phyloP scores from a whole-genome alignment of 2,329 filamentous ascomycete species.

The Neofusicoccum sp. region DNA sequence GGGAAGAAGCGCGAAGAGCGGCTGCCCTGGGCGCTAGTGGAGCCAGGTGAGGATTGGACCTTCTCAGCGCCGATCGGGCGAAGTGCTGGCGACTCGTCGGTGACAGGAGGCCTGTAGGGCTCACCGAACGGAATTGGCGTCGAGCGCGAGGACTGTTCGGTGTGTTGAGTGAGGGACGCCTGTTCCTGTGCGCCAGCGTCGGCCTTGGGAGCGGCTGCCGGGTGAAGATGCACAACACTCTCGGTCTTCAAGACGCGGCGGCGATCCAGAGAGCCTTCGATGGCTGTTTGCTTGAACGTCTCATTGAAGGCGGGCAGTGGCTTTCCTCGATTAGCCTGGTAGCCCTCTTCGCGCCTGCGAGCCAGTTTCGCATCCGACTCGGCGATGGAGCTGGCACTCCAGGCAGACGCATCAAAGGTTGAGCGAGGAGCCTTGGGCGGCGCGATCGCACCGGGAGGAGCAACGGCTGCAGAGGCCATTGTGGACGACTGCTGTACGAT shows the following conservation, averaged over 20 bases:
- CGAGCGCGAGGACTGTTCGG: slow-evolving; percentile 5
- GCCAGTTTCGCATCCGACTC: slow-evolving; percentile 8
- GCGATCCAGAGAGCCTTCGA: slow-evolving; percentile 1
- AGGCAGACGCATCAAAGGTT: slow-evolving; percentile 19
- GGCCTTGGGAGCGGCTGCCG: neutral
- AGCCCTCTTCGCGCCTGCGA: slow-evolving; percentile 1
- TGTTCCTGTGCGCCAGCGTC: neutral
- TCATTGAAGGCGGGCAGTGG: slow-evolving; percentile 13
- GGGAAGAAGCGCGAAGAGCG: slow-evolving; percentile 39
- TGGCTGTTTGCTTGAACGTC: slow-evolving; percentile 16
- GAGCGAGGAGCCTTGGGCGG: slow-evolving; percentile 27
- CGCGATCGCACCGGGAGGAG: slow-evolving; percentile 30
- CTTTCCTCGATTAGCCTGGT: neutral
- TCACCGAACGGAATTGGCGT: slow-evolving; percentile 6
- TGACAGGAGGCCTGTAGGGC: neutral
- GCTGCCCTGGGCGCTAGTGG: neutral
- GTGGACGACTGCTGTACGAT: neutral
- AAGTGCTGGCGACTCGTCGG: neutral
- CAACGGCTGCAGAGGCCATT: slow-evolving; percentile 12
- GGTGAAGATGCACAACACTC: slow-evolving; percentile 1
- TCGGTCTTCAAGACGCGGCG: slow-evolving; percentile 14
- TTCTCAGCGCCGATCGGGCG: slow-evolving; percentile 14
- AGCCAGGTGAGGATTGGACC: slow-evolving; percentile 11
- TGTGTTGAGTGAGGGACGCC: neutral
- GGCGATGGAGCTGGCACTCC: slow-evolving; percentile 10